Evolutionary conservation across 1,284 basidiomycete species (phyloP).

Genomic region (Tilletiopsis washingtonensis): DNA sequence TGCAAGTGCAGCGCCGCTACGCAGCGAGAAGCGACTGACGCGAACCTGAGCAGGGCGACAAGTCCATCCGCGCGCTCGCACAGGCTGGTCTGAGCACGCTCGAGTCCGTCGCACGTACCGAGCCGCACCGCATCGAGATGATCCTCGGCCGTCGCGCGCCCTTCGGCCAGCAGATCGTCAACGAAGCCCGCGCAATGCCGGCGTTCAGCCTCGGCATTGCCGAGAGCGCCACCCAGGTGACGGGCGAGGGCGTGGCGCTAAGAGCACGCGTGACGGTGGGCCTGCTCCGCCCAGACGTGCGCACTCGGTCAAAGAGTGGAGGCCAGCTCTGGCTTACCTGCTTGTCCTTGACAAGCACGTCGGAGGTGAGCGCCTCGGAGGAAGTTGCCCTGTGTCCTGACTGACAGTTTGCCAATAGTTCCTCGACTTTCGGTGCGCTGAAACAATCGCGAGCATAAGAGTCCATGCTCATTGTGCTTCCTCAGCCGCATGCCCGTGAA

Average conservation of each 20-base stretch:
- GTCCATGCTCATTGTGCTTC: slow-evolving; percentile 17
- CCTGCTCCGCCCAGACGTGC: neutral
- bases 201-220: slow-evolving; percentile 11
- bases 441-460: no score
- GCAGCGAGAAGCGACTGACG: neutral
- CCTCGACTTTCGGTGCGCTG: slow-evolving; percentile 11
- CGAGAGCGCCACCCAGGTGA: neutral
- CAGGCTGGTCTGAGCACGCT: slow-evolving; percentile 19
- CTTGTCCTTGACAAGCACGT: neutral
- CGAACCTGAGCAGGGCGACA: slow-evolving; percentile 58
- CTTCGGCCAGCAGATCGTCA: slow-evolving; percentile 22
- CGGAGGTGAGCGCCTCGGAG: slow-evolving; percentile 5
- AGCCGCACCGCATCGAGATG: slow-evolving; percentile 23
- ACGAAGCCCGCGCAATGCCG: slow-evolving; percentile 18
- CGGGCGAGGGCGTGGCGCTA: neutral
- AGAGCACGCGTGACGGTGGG: no score
- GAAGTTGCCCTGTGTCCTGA: slow-evolving; percentile 2
- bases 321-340: neutral
- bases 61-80: slow-evolving; percentile 51
- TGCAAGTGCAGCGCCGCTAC: neutral
- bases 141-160: slow-evolving; percentile 31
- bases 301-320: neutral
- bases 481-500: slow-evolving; percentile 21
- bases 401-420: no score
- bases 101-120: slow-evolving; percentile 11